Base-by-base conservation (phyloP, 192 early-diverging fungal genomes). In the Entophlyctis luteolus region DNA sequence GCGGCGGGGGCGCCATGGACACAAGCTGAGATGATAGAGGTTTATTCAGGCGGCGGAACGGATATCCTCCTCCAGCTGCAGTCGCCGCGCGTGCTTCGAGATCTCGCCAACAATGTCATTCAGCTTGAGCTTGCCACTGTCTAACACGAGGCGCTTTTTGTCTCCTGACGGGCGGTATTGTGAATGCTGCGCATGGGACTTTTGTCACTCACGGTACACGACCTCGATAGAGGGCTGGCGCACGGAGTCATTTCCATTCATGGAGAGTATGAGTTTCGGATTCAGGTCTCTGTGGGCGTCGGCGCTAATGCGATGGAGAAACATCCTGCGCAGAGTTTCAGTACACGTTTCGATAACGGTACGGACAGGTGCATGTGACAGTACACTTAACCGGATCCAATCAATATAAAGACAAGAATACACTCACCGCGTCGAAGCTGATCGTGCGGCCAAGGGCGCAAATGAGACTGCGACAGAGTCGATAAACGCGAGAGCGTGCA, bases 31-130 rank as follows among this genome's bases (percentile, higher is more conserved):
- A n/a, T n/a, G n/a, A n/a, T n/a, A n/a, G n/a, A n/a, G n/a, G 10
- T 10, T 32, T 57, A 33, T 36, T 67, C 28, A 68, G 22, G 55
- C 47, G 4, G 67, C 47, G 1, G 62, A 54, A n/a, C 38, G 42
- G 55, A 68, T 59, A 38, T 72, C 71, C 37, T 67, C 71, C 45
- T 72, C 62, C 14, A 72, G 63, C 46, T 67, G 49, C 4, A 72
- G 63, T 29, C 67, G 65, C 35, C 52, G 45, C 14, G 71, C 52
- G 37, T 72, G 58, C 53, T 67, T 65, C 32, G 45, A 28, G 25
- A 72, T 57, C 29, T 62, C 58, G 22, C 28, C 34, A 50, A 60
- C 28, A 34, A 72, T 52, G 20, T 72, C 71, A 14, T 38, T 54
- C n/a, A 58, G 58, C 29, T 55, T 62, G 18, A 62, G 33, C n/a